Base-by-base conservation (phyloP, 495 filamentous ascomycete species). In the Rhypophila decipiens region DNA sequence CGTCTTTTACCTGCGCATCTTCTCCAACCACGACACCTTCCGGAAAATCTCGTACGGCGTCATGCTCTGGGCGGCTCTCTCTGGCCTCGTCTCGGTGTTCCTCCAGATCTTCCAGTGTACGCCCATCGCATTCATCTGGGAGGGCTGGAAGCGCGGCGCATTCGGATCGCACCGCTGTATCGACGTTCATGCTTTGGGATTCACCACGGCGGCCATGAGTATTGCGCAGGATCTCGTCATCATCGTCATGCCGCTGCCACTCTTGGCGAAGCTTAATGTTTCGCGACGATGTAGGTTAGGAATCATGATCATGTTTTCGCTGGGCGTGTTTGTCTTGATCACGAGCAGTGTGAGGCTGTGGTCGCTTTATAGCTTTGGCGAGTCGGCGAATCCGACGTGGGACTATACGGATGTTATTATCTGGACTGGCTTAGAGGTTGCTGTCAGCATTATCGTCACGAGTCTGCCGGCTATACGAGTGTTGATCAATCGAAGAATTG, bases 1-100 rank as follows among this genome's bases (percentile, higher is more conserved):
- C 8, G 65, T 64, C 51, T 75, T 77, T 56, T 77, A 77, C 57
- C 63, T 76, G 20, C 72, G 71, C 27, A 67, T 77, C 38, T 77
- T 77, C 44, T 68, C 69, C 31, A n/a, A n/a, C n/a, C 61, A 69
- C 22, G 38, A 47, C 2, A 59, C 49, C 1, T 70, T 77, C 36
- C 70, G 68, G 24, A 54, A 62, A 24, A 51, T 56, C 21, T 58
- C 61, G 3, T 67, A 57, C 38, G 42, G 48, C 7, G 47, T 65
- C 41, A 69, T 75, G 48, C 54, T 38, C n/a, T 50, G 67, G 37
- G 67, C 65, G 35, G 19, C 44, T 23, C 18, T 56, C 5, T 59
- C 64, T n/a, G 56, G 62, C 19, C 17, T 63, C 29, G 49, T 60
- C n/a, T 63, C 63, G 38, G 50, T 63, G 38, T 44, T 66, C 24